Base-by-base conservation (phyloP, 225 moss, liverwort and hornwort genomes). In the Marchantia paleacea region DNA sequence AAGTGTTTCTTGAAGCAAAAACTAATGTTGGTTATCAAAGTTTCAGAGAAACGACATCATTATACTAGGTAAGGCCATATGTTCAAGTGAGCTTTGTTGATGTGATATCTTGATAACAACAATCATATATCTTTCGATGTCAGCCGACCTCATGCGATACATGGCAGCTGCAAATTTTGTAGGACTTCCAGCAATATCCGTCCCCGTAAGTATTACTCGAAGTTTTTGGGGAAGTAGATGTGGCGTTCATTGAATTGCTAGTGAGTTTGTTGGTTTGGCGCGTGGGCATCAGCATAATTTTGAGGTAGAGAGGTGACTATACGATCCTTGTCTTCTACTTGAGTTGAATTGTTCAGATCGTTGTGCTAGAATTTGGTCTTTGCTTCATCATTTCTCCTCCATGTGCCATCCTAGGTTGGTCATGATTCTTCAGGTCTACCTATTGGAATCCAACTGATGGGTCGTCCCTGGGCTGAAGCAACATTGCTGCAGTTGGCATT, bases 401-500 rank as follows among this genome's bases (percentile, higher is more conserved):
- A 61, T 20, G 7, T 61, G 19, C 22, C 7, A 18, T 16, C 0
- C 19, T 61, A 61, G 61, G 78, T 67, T 16, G 78, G 78, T 66
- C 78, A 78, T 51, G 78, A 78, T 78, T 20, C 18, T 8, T 25
- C 65, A 50, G 65, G 48, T 24, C 31, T 78, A 49, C 78, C 78
- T 0, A 51, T 78, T 29, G 78, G 78, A 63, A 63, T 78, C 52
- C 78, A 78, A 11, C 49, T 78, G 48, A 78, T 78, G 30, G 78
- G 78, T 29, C 78, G 78, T 26, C 78, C 78, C 22, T 78, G 78
- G 66, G 65, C 62, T 63, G 78, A 78, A 51, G 78, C 64, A 24
- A 78, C 78, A 14, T 63, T 78, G n/a, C 63, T 67, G 19, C 61
- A 63, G 63, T 12, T 78, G 66, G 78, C 65, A 78, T 63, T 64